Conservation (phyloP, 2,329 filamentous ascomycete genomes). For the Talaromyces pinophilus region DNA sequence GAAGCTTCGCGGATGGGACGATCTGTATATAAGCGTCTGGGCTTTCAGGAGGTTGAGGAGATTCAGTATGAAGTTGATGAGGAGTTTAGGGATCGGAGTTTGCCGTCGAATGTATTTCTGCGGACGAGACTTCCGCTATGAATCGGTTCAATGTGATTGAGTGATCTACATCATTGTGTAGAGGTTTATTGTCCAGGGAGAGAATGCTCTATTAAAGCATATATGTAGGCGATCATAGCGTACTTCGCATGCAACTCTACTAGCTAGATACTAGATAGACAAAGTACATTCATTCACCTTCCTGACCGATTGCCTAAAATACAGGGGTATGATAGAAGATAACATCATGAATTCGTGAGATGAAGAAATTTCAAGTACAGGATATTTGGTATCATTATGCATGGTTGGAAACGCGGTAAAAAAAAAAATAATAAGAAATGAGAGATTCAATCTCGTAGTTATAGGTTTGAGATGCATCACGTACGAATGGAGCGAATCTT, state of each 20-base stretch:
- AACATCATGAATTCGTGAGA: conserved; percentile 1
- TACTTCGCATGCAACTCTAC: not conserved
- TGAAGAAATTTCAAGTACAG: not conserved
- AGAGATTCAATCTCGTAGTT: not conserved
- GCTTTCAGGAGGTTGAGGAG: conserved; percentile 50
- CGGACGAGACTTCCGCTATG: conserved; percentile 34
- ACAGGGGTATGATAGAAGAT: not conserved
- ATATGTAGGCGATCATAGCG: not conserved
- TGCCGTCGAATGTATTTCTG: conserved; percentile 53
- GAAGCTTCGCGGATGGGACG: conserved; percentile 56
- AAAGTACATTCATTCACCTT: not conserved
- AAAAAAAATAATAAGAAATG: not conserved
- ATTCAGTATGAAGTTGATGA: conserved; percentile 49
- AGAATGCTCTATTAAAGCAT: no score
- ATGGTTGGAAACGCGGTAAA: not conserved
- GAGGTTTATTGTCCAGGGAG: not conserved
- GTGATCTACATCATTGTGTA: not conserved
- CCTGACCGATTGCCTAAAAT: not conserved
- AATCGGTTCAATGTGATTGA: not conserved
- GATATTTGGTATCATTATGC: conserved; percentile 9
- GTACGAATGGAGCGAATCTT: conserved; percentile 21
- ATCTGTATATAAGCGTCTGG: conserved; percentile 49
- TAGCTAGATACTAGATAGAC: not conserved
- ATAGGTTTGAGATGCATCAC: not conserved
- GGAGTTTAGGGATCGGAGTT: conserved; percentile 38